Conservation (phyloP, 345 rosid genomes). For the Noccaea caerulescens region DNA sequence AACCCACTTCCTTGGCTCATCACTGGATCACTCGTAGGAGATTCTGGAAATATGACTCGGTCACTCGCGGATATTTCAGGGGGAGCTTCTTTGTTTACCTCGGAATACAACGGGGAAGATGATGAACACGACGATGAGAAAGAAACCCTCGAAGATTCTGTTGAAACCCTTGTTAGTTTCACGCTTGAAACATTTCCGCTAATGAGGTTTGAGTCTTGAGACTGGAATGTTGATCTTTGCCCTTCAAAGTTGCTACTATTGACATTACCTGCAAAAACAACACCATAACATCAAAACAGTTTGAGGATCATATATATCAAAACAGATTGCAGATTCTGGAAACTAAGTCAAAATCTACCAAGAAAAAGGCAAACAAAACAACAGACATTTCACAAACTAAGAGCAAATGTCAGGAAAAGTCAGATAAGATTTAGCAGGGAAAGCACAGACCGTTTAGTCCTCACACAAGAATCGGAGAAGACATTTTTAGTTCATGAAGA, state of each 20-base stretch:
- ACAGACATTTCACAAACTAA: conserved; percentile 22
- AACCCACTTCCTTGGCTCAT: conserved; percentile 55
- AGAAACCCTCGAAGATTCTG: conserved; percentile 78
- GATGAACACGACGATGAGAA: conserved; percentile 91
- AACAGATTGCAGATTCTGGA: background rate
- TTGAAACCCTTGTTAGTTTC: conserved; percentile 63
- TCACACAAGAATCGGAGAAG: conserved; percentile 25
- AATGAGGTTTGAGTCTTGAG: conserved; percentile 53
- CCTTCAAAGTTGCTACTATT: conserved; percentile 44
- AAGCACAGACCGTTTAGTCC: conserved; percentile 27
- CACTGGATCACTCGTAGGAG: conserved; percentile 58
- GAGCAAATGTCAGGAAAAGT: background rate
- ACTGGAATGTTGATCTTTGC: conserved; percentile 45
- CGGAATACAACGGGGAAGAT: conserved; percentile 73
- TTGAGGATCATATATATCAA: conserved; percentile 14
- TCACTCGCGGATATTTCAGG: conserved; percentile 62
- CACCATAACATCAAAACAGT: conserved; percentile 15
- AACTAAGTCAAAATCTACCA: conserved; percentile 24
- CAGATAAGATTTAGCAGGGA: conserved; percentile 3
- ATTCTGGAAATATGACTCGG: conserved; percentile 60
- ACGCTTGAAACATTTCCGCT: conserved; percentile 47
- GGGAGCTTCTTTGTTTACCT: conserved; percentile 54
- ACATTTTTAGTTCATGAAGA: conserved; percentile 28
- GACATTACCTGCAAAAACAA: conserved; percentile 54
- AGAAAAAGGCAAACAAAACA: conserved; percentile 12